Evolutionary conservation across 2,329 filamentous ascomycete species (phyloP), one percentile per base, ranked within the genome.

Genomic region (Aphanocladium album): DNA sequence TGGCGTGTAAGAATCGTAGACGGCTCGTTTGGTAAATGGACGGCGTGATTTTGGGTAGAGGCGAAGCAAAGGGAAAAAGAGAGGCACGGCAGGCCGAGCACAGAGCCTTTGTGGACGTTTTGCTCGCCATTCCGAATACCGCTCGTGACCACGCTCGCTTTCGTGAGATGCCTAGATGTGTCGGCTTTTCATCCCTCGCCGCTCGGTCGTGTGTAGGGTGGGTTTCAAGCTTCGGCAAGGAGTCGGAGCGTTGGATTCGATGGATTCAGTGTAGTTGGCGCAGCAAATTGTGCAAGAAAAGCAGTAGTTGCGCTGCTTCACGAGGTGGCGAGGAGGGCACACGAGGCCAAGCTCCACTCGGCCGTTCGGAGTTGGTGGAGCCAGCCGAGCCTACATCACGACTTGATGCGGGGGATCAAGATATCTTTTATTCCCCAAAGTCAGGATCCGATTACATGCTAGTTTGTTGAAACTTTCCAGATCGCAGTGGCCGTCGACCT

Each of bases 271-370:
- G 14, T n/a, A n/a, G 14, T 41, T 17, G 39, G 14, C 14, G 39
- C 14, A n/a, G 39, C 39, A 41, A 17, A 41, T 41, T 41, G 14
- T 41, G 39, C 8, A 25, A 35, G 8, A 35, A 21, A n/a, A n/a
- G n/a, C n/a, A 6, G 39, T 19, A 7, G 37, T 43, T 19, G 14
- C 8, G 14, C n/a, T 19, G 8, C 5, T 23, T 21, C 23, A n/a
- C n/a, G 11, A 46, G 43, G 50, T 41, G 35, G 35, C 50, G 50
- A 53, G 60, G 16, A 62, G 49, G 23, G 56, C 62, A 30, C 63
- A 61, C 49, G 57, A 59, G 16, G 63, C 60, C n/a, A 30, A 37
- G 27, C 57, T 43, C 57, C 57, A 59, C 57, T 52, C 47, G 57
- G 47, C 35, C 57, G 37, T 51, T 23, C 19, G 56, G 21, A 43